Evolutionary conservation across 768 basidiomycete species (phyloP), one percentile per base, ranked within the genome.

Genomic region (Calocera viscosa): DNA sequence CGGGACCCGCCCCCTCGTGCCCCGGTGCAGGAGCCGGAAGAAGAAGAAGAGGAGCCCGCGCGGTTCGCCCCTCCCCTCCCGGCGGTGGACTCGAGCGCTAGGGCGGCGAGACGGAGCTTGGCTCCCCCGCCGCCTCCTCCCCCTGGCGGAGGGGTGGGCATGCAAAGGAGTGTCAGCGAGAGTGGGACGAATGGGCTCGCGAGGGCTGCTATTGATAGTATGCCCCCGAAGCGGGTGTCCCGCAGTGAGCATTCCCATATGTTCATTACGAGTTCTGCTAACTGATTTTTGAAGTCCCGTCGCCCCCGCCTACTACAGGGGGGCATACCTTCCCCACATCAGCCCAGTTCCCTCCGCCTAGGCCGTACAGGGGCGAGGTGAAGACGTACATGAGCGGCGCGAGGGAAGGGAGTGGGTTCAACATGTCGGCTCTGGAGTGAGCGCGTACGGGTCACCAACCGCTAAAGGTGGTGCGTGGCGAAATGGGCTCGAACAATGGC

Each of bases 311-410:
- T 1, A 83, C 80, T 66, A 82, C 81, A 43, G 89, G 89, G 10
- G 74, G 80, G 26, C 87, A 90, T 72, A 85, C 80, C 17, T 93
- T 91, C 73, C 89, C 89, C 7, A 82, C 86, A n/a, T 69, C 70
- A n/a, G 77, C 79, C 16, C 89, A 86, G 64, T 91, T 92, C 73
- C 91, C 91, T 0, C 84, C 85, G 16, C 91, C 91, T 2, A 83
- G 89, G 41, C 78, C 79, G 30, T 92, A 91, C 74, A 73, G 74
- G 38, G 72, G 75, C 3, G 77, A 73, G 34, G 71, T 74, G 32
- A 87, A 81, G 72, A 78, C 78, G 43, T 94, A 94, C 73, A 77
- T 75, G 14, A 86, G 85, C 72, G 87, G 88, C 33, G 84, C 85
- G 65, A 77, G 79, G 71, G 80, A 80, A 67, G 91, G 91, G n/a